phyloP scores from a whole-genome alignment of 495 filamentous ascomycete genomes.

The Lindgomyces ingoldianus region DNA sequence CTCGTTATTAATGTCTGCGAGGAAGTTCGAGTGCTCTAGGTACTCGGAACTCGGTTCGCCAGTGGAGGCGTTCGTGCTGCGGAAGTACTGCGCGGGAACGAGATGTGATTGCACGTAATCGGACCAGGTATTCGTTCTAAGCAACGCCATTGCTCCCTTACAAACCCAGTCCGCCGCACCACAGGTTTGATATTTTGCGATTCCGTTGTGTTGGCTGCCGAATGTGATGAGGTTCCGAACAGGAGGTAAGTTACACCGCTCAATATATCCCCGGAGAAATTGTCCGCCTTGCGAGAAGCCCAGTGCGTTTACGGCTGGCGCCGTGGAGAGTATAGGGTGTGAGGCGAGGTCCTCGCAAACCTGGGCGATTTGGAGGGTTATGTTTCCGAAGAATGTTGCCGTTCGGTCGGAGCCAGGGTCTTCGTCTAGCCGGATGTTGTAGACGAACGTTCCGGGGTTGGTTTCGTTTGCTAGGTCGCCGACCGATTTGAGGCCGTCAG shows the following conservation, averaged over 20 bases:
- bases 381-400: conserved; percentile 87
- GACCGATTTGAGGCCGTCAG: conserved; percentile 68
- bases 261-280: conserved; percentile 89
- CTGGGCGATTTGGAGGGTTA: conserved; percentile 72
- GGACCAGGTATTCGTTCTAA: conserved; percentile 74
- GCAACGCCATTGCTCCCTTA: conserved; percentile 68
- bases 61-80: conserved; percentile 45
- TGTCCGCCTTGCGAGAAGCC: conserved; percentile 96
- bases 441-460: conserved; percentile 81
- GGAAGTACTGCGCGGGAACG: conserved; percentile 95
- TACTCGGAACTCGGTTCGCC: conserved; percentile 66
- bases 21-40: conserved; percentile 80
- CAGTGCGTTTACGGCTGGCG: conserved; percentile 81
- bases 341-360: conserved; percentile 79
- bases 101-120: conserved; percentile 71
- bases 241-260: conserved; percentile 82
- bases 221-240: conserved; percentile 86
- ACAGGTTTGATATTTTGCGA: conserved; percentile 72
- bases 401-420: conserved; percentile 67
- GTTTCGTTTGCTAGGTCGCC: conserved; percentile 66
- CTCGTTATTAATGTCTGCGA: conserved; percentile 99
- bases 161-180: conserved; percentile 74
- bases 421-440: conserved; percentile 75
- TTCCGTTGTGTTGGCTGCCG: conserved; percentile 92
- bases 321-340: conserved; percentile 76